Percentiles rank a stretch among this genome's conserved stretches.
phyloP scores from a whole-genome alignment of 78 protist genomes.

The Planoprotostelium fungivorum region DNA sequence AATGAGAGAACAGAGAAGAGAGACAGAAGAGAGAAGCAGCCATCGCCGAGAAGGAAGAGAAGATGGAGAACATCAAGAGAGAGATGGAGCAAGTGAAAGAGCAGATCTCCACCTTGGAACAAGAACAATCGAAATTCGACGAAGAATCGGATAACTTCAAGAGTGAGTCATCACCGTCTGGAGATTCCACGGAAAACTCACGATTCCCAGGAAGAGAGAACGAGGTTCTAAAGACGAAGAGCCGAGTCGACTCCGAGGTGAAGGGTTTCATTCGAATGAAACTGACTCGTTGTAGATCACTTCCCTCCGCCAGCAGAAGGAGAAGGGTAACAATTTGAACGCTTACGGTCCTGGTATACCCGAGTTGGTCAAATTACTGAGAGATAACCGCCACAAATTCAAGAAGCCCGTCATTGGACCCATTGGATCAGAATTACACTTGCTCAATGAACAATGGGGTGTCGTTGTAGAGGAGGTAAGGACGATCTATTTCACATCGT shows the following conservation, averaged over 20 bases:
- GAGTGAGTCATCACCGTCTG: too few species aligned
- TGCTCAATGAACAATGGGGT: not conserved
- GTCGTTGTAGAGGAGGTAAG: not conserved
- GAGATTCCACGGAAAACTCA: too few species aligned
- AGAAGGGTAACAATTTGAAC: not conserved
- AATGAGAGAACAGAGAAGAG: not conserved
- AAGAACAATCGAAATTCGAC: too few species aligned
- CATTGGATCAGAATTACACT: not conserved
- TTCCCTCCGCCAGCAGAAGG: too few species aligned
- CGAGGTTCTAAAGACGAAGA: too few species aligned
- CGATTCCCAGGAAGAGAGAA: too few species aligned
- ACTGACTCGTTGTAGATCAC: too few species aligned
- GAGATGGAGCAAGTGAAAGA: not conserved
- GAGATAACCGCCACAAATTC: not conserved
- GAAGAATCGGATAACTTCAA: too few species aligned
- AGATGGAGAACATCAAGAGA: not conserved
- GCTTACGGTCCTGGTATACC: not conserved
- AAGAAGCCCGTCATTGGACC: not conserved
- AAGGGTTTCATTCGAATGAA: too few species aligned
- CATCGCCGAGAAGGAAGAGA: not conserved
- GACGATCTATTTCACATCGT: not conserved
- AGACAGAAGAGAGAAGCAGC: not conserved
- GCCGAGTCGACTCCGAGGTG: too few species aligned
- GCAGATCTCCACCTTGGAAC: too few species aligned
- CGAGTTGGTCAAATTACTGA: not conserved